phyloP scores from a whole-genome alignment of 2,329 filamentous ascomycete genomes.

The Verticillium klebahnii region DNA sequence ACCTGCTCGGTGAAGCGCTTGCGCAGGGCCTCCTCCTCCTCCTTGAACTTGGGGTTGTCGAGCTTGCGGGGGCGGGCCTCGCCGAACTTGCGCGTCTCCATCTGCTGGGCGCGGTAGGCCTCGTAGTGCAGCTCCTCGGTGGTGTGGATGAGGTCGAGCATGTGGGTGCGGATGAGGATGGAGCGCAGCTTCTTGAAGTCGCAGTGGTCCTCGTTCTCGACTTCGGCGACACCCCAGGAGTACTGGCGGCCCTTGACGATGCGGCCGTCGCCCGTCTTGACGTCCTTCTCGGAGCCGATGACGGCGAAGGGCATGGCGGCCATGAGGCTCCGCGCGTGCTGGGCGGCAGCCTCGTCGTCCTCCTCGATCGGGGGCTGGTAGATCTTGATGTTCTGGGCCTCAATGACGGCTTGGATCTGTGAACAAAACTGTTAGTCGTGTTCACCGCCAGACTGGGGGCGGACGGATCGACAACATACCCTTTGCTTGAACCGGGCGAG shows the following conservation, averaged over 20 bases:
- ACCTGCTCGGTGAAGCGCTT: slow-evolving; percentile 99
- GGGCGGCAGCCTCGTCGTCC: slow-evolving; percentile 92
- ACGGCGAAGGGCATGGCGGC: slow-evolving; percentile 98
- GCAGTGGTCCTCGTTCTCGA: slow-evolving; percentile 99
- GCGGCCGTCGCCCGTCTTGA: slow-evolving; percentile 91
- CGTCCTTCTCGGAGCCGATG: slow-evolving; percentile 98
- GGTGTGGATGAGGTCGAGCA: slow-evolving; percentile 99
- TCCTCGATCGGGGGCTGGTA: slow-evolving; percentile 98
- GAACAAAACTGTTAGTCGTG: slow-evolving; percentile 3
- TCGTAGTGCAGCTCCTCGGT: slow-evolving; percentile 99
- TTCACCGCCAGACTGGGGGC: neutral
- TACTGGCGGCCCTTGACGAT: slow-evolving; percentile 99
- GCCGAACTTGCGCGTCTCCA: slow-evolving; percentile 99
- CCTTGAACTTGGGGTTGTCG: slow-evolving; percentile 99
- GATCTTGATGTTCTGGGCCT: slow-evolving; percentile 99
- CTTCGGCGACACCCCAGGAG: slow-evolving; percentile 98
- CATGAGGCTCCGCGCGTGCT: slow-evolving; percentile 92
- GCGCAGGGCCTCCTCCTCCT: slow-evolving; percentile 95
- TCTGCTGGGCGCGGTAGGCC: slow-evolving; percentile 97
- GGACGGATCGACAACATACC: slow-evolving; percentile 41
- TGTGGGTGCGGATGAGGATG: slow-evolving; percentile 97
- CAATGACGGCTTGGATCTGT: slow-evolving; percentile 89
- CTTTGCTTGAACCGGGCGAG: slow-evolving; percentile 92
- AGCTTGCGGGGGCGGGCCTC: slow-evolving; percentile 96
- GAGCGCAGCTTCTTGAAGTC: slow-evolving; percentile 99